Evolutionary conservation across 495 filamentous ascomycete genomes (phyloP), one percentile per base, ranked within the genome.

Genomic region (Hypomontagnella submonticulosa): DNA sequence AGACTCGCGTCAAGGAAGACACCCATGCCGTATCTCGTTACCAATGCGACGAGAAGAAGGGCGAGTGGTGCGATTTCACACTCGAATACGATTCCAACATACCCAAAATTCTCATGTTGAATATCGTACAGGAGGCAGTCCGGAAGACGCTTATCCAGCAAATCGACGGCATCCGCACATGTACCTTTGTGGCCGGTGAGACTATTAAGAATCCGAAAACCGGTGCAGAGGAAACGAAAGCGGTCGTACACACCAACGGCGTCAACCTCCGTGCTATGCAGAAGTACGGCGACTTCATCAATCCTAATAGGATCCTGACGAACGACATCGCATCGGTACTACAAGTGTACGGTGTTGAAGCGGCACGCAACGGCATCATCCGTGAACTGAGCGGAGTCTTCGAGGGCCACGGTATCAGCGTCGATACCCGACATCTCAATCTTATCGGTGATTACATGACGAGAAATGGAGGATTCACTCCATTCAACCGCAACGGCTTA

Each of bases 371-470:
- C 51, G 89, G 87, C 53, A 97, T 99, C 67, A 88, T 98, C 51
- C 84, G 84, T 37, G 95, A 99, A 80, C 88, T 98, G 75, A 85
- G 87, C 49, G 84, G 83, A 61, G 92, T 98, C 57, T 99, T 99
- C 85, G 81, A 84, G 56, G 87, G 88, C 76, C 93, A 99, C 87
- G 91, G 90, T 73, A 99, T 99, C 80, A 86, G 83, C 58, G 95
- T 99, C 61, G 93, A 99, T 72, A 85, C 89, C 53, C 87, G 95
- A 58, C 95, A 99, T 78, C 78, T 99, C 67, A 97, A 94, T 78
- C 84, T 99, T 60, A 97, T 99, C 67, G 94, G 90, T 52, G 95
- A 99, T 78, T 90, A 89, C 77, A 99, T 99, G 95, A 98, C 96
- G 13, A 80, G 92, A 20, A 88, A 87, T 61, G 95, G 95, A 63